These are phyloP conservation scores for Aquilaria malaccensis DNA, from an alignment of 345 rosid genomes.

Conservation along the genomic window DNA sequence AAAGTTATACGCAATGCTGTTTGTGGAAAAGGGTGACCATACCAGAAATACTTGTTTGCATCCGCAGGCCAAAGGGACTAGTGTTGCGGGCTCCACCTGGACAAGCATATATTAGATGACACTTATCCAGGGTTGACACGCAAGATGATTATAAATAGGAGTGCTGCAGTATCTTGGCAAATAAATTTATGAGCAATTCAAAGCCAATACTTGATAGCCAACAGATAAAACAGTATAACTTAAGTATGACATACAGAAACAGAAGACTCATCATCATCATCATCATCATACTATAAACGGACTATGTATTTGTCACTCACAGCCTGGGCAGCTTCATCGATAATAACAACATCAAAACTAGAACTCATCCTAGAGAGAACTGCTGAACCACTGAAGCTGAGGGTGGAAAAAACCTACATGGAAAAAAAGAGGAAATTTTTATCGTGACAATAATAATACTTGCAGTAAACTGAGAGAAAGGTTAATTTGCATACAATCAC, in stretches of 20 bases:
- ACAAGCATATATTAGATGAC: conserved; percentile 10
- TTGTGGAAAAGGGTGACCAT: conserved; percentile 7
- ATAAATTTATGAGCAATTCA: too few relatives aligned
- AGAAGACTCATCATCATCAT: too few relatives aligned
- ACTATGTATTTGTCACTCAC: conserved; percentile 34
- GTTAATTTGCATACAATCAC: conserved; percentile 54
- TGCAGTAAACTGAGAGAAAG: conserved; percentile 12
- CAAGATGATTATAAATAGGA: background rate
- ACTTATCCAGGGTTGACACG: background rate
- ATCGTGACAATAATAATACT: conserved; percentile 1
- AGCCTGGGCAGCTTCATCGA: conserved; percentile 99
- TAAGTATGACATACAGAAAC: too few relatives aligned
- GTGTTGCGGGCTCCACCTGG: conserved; percentile 97
- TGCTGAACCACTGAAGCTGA: conserved; percentile 90
- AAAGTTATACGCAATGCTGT: background rate
- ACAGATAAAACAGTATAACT: too few relatives aligned
- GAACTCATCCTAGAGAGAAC: conserved; percentile 57
- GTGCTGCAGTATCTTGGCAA: background rate
- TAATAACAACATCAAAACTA: conserved; percentile 90
- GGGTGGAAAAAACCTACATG: conserved; percentile 80
- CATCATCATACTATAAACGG: too few relatives aligned
- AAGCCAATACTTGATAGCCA: too few relatives aligned
- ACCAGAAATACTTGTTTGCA: conserved; percentile 99
- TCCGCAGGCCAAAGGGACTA: conserved; percentile 82
- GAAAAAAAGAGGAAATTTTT: conserved; percentile 12